Percentiles rank a stretch among this genome's conserved stretches.
These are phyloP conservation scores for Rhodamnia rubescens DNA, from an alignment of 345 rosid species.

Conservation along the genomic window DNA sequence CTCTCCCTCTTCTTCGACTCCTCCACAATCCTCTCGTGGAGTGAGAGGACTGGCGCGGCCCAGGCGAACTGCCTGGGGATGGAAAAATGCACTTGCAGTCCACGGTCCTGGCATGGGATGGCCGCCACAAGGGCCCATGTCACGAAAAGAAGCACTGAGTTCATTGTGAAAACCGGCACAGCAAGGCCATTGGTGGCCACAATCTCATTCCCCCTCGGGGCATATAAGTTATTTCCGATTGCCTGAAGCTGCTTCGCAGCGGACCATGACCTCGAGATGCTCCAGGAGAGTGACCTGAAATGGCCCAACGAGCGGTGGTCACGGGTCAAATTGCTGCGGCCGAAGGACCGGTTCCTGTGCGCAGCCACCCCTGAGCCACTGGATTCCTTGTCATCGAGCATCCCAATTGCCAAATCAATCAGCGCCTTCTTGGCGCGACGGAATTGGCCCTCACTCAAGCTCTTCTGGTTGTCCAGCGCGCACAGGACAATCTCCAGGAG, in stretches of 20 bases:
- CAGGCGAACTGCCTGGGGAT: constrained; percentile 61
- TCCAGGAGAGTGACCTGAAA: constrained; percentile 88
- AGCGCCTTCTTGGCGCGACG: constrained; percentile 88
- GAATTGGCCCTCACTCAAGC: constrained; percentile 68
- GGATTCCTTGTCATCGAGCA: constrained; percentile 82
- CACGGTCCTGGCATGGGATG: constrained; percentile 94
- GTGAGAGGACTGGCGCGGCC: constrained; percentile 46
- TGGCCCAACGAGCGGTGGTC: constrained; percentile 39
- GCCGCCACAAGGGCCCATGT: constrained; percentile 97
- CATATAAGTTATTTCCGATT: constrained; percentile 43
- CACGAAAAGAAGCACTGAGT: constrained; percentile 54
- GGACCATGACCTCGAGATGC: constrained; percentile 95
- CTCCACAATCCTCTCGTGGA: constrained; percentile 73
- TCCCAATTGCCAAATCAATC: constrained; percentile 64
- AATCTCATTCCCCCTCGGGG: constrained; percentile 50
- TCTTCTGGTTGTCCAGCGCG: constrained; percentile 36
- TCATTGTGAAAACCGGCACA: constrained; percentile 58
- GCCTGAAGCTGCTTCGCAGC: constrained; percentile 88
- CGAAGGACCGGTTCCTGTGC: constrained; percentile 78
- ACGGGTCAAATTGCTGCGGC: constrained; percentile 24
- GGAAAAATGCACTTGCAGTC: constrained; percentile 64
- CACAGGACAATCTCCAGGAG: constrained; percentile 29
- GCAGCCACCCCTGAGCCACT: constrained; percentile 29
- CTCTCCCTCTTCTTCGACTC: constrained; percentile 71
- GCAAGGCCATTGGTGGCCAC: constrained; percentile 56